A percentile compares a stretch with the other conserved stretches of the same genome.
Evolutionary conservation across 2,329 filamentous ascomycete species (phyloP).

Genomic region (Myrmaecium sp.): DNA sequence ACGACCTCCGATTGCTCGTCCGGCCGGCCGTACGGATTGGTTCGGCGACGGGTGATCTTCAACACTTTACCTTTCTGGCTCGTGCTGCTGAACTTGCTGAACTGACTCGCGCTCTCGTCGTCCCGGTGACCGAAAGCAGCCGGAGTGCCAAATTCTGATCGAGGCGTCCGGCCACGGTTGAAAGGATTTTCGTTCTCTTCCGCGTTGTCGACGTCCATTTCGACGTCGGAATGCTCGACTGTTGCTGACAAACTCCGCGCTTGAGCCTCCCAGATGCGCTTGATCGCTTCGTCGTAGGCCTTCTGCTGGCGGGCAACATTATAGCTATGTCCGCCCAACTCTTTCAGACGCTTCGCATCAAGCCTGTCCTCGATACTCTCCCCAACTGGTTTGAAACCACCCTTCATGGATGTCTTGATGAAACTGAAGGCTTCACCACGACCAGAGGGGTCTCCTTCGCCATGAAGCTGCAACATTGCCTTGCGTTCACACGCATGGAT

Average conservation of each 20-base stretch:
- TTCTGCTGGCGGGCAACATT: slow-evolving; percentile 91
- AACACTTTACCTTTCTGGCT: slow-evolving; percentile 51
- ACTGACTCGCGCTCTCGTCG: slow-evolving; percentile 46
- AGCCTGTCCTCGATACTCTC: slow-evolving; percentile 79
- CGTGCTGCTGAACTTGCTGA: slow-evolving; percentile 30
- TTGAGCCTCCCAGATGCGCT: slow-evolving; percentile 83
- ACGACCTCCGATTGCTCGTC: slow-evolving; percentile 43
- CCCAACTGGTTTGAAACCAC: slow-evolving; percentile 79
- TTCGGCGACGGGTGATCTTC: slow-evolving; percentile 55
- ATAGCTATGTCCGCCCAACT: slow-evolving; percentile 78
- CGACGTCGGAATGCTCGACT: slow-evolving; percentile 58
- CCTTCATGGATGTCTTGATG: slow-evolving; percentile 97
- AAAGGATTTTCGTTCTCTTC: slow-evolving; percentile 19
- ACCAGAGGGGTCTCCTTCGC: slow-evolving; percentile 85
- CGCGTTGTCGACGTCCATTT: slow-evolving; percentile 43
- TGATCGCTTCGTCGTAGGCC: slow-evolving; percentile 81
- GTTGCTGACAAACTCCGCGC: slow-evolving; percentile 58
- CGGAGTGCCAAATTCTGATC: slow-evolving; percentile 48
- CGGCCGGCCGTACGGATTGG: slow-evolving; percentile 47
- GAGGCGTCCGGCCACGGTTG: slow-evolving; percentile 39
- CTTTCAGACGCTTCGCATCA: slow-evolving; percentile 54
- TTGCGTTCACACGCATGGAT: slow-evolving; percentile 86
- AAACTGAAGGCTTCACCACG: slow-evolving; percentile 92
- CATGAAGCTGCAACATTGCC: slow-evolving; percentile 89
- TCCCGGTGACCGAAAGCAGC: slow-evolving; percentile 40